phyloP scores from a whole-genome alignment of 805 yeast species.

The Nakazawaea siamensis region DNA sequence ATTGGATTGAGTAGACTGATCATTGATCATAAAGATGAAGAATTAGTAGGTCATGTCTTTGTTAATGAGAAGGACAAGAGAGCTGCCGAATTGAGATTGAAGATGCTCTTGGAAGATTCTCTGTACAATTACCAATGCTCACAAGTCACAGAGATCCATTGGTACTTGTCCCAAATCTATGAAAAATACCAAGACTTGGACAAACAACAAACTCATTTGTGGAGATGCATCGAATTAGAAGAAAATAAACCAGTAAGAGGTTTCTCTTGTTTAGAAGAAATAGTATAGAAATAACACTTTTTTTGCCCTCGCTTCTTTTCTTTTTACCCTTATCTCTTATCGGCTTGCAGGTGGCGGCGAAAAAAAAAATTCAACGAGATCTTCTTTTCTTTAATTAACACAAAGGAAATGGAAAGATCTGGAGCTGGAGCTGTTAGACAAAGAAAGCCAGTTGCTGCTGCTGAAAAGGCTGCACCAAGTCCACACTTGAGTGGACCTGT shows the following conservation, averaged over 20 bases:
- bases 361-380: background rate
- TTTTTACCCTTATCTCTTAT: no score
- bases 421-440: no score
- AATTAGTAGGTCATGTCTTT: slow-evolving; percentile 22
- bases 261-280: slow-evolving; percentile 6
- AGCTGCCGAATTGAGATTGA: slow-evolving; percentile 54
- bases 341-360: background rate
- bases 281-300: no score
- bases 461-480: no score
- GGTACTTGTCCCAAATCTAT: slow-evolving; percentile 54
- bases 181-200: slow-evolving; percentile 47
- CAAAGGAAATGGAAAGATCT: no score
- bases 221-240: slow-evolving; percentile 60
- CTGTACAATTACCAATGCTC: slow-evolving; percentile 31
- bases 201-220: slow-evolving; percentile 38
- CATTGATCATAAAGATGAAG: slow-evolving; percentile 29
- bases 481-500: no score
- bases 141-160: slow-evolving; percentile 56
- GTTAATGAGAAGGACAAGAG: slow-evolving; percentile 46
- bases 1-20: slow-evolving; percentile 47
- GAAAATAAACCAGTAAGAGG: slow-evolving; percentile 48
- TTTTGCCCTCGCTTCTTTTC: no score
- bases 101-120: slow-evolving; percentile 33
- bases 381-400: no score
- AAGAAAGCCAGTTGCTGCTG: no score